These are phyloP conservation scores for Galeopsis tetrahit DNA, from an alignment of 257 asterid species.

Conservation along the genomic window DNA sequence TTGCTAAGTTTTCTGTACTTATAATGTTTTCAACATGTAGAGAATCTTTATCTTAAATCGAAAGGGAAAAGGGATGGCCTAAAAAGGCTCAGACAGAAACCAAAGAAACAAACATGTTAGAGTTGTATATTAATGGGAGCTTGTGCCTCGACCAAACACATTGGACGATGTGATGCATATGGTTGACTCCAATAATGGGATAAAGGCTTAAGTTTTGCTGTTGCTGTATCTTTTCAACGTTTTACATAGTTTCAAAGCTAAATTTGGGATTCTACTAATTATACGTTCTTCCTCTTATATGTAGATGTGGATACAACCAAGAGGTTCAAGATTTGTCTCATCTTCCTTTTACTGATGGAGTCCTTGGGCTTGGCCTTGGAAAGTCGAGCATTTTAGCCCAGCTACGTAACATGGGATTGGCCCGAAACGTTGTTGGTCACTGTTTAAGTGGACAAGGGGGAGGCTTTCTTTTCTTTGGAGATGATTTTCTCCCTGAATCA, in stretches of 20 bases:
- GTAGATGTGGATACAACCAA: slow-evolving; percentile 92
- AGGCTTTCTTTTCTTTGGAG: slow-evolving; percentile 91
- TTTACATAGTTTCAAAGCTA: neutral
- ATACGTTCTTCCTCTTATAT: slow-evolving; percentile 20
- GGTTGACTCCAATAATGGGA: neutral
- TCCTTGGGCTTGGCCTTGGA: slow-evolving; percentile 91
- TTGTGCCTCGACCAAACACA: neutral
- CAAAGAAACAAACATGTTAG: neutral
- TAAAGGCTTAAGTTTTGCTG: neutral
- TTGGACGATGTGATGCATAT: neutral
- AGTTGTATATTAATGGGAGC: neutral
- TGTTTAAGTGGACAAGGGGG: slow-evolving; percentile 78
- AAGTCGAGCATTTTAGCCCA: slow-evolving; percentile 76
- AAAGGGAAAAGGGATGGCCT: neutral
- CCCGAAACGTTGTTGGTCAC: slow-evolving; percentile 76
- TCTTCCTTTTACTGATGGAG: slow-evolving; percentile 78
- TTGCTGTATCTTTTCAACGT: neutral
- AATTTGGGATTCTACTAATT: neutral
- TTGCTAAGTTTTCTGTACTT: neutral
- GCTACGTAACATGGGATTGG: slow-evolving; percentile 55
- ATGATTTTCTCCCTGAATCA: slow-evolving; percentile 61
- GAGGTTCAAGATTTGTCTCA: slow-evolving; percentile 55
- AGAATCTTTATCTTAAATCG: neutral
- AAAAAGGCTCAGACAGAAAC: neutral
- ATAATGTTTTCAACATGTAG: neutral